phyloP scores from a whole-genome alignment of 441 rosid species.

The Bruguiera hainesii region DNA sequence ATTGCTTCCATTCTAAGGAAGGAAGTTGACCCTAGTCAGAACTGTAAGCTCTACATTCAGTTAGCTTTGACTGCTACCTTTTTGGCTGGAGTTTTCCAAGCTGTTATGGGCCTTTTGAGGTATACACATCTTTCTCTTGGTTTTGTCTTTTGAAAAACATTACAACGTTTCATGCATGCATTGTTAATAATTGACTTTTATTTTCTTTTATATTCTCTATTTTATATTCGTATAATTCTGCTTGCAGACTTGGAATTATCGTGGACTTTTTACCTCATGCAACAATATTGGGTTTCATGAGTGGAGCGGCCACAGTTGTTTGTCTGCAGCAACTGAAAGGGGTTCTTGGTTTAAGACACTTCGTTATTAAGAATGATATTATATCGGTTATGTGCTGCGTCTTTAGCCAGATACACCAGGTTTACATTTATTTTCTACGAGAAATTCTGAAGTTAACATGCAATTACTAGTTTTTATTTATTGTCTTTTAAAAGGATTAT shows the following conservation, averaged over 20 bases:
- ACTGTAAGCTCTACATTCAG: conserved; percentile 64
- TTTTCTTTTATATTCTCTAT: no score
- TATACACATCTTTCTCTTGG: conserved; percentile 1
- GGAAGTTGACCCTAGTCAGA: conserved; percentile 55
- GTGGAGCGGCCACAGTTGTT: conserved; percentile 90
- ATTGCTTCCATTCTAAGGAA: conserved; percentile 65
- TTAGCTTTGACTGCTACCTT: conserved; percentile 86
- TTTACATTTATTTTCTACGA: conserved; percentile 2
- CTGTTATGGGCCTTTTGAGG: conserved; percentile 75
- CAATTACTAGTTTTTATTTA: not conserved
- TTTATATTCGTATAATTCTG: not conserved
- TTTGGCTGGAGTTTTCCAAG: conserved; percentile 75
- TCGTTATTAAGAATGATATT: conserved; percentile 71
- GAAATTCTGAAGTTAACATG: not conserved
- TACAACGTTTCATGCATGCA: not conserved
- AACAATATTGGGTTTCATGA: conserved; percentile 89
- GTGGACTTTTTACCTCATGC: conserved; percentile 94
- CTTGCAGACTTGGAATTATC: conserved; percentile 73
- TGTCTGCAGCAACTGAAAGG: conserved; percentile 85
- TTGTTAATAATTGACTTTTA: no score
- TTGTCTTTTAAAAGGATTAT: not conserved
- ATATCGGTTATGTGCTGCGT: conserved; percentile 70
- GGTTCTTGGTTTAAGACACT: conserved; percentile 61
- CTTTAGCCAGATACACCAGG: conserved; percentile 74
- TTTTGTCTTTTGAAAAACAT: conserved; percentile 4